Evolutionary conservation across 2,329 filamentous ascomycete genomes (phyloP), one percentile per base, ranked within the genome.

Genomic region (Mariannaea elegans): DNA sequence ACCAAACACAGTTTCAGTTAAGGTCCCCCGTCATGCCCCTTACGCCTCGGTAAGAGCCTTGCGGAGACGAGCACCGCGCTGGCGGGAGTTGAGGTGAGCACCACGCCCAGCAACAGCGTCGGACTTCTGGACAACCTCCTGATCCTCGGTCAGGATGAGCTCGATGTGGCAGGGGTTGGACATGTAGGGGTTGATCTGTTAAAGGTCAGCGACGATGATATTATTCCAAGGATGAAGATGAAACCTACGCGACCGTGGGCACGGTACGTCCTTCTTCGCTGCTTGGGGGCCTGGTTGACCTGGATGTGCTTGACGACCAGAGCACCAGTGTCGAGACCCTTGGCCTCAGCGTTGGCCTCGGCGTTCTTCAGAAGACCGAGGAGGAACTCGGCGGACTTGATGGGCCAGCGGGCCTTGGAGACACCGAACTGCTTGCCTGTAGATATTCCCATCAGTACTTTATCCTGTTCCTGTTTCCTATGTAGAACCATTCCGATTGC

Each of bases 151-250:
- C 75, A 99, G 89, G 89, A 99, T 99, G 77, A 99, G 87, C 87
- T 99, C 96, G 82, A 99, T 97, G 90, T 99, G 95, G 92, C 94
- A 99, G 74, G 95, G 95, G 90, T 97, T 97, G 74, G 94, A 97
- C 96, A 99, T 98, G 90, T 98, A 99, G 68, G 95, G 95, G 90
- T 99, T 99, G 87, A 99, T 99, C 94, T 97, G 64, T 21, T 24
- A 3, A n/a, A 32, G 13, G 46, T 70, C 56, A 62, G 66, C 48
- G 14, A 34, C 16, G 18, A 21, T 27, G 24, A 27, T 5, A 14
- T 12, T 5, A 24, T 14, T 9, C 24, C 13, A 18, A 3, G 19
- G 19, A 34, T 16, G 47, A 23, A 52, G 49, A 34, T 29, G 60
- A 36, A 74, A 93, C 94, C 77, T 96, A 97, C 94, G 87, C 95